phyloP scores from a whole-genome alignment of 2,329 filamentous ascomycete genomes.

The Venturia asperata region DNA sequence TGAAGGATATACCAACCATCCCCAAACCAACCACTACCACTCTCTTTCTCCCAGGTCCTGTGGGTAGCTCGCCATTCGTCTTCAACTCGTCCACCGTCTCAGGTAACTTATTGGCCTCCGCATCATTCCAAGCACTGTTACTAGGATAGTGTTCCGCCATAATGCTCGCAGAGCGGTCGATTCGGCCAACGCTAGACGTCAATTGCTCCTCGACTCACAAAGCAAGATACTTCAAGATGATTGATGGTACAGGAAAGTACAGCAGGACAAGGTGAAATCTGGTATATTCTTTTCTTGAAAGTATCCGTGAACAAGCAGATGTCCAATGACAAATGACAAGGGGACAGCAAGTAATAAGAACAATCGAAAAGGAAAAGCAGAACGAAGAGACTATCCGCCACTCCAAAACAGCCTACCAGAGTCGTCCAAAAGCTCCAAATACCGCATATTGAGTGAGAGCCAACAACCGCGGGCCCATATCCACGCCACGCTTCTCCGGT shows the following conservation, averaged over 20 bases:
- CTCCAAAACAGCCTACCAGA: not conserved
- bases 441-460: not conserved
- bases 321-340: not conserved
- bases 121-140: constrained; percentile 41
- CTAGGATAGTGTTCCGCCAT: constrained; percentile 23
- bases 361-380: not conserved
- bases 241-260: not conserved
- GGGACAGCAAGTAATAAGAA: not conserved
- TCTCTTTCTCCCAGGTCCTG: constrained; percentile 48
- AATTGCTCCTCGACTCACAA: not conserved
- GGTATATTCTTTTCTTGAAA: not conserved
- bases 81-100: constrained; percentile 35
- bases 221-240: not conserved
- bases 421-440: not conserved
- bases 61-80: constrained; percentile 29
- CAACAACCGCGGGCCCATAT: constrained; percentile 1
- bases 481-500: not conserved
- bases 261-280: not conserved
- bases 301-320: not conserved
- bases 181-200: not conserved
- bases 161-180: not conserved
- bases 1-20: constrained; percentile 86
- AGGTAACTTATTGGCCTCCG: constrained; percentile 40
- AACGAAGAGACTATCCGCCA: not conserved
- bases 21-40: constrained; percentile 80